Percentiles rank a stretch among this genome's conserved stretches.
These are phyloP conservation scores for Claviceps fusiformis DNA, from an alignment of 2,329 filamentous ascomycete genomes.

Conservation along the genomic window DNA sequence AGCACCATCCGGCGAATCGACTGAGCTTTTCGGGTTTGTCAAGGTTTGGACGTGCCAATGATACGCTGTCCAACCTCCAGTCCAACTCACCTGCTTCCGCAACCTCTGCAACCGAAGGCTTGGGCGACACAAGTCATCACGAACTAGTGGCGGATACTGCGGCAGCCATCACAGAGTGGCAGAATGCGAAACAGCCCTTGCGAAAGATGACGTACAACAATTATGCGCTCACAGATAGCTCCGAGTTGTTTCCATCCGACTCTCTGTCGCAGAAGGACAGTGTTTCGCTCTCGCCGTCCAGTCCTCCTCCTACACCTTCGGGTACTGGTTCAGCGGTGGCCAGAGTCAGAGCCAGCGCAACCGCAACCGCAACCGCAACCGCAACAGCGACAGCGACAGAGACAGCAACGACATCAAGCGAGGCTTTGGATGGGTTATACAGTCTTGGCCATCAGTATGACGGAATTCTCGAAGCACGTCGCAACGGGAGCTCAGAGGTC, in stretches of 20 bases:
- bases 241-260: constrained; percentile 13
- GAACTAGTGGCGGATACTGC: constrained; percentile 14
- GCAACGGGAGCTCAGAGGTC: constrained; percentile 9
- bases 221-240: constrained; percentile 15
- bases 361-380: too few relatives aligned
- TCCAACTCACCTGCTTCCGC: constrained; percentile 14
- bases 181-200: constrained; percentile 10
- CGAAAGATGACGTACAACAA: constrained; percentile 11
- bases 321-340: not conserved
- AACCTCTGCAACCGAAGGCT: constrained; percentile 6
- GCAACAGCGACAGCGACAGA: too few relatives aligned
- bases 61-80: constrained; percentile 16
- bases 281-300: constrained; percentile 1
- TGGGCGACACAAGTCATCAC: constrained; percentile 8
- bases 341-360: too few relatives aligned
- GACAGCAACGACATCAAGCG: not conserved
- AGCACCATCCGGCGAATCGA: constrained; percentile 8
- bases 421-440: constrained; percentile 2
- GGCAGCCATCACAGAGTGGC: constrained; percentile 14
- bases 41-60: constrained; percentile 16
- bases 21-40: constrained; percentile 17
- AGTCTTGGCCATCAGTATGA: constrained; percentile 13
- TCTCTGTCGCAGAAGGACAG: constrained; percentile 9
- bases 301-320: not conserved
- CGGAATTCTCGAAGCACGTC: constrained; percentile 9